phyloP scores from a whole-genome alignment of 179 eudicot genomes.

The Silene coronaria region DNA sequence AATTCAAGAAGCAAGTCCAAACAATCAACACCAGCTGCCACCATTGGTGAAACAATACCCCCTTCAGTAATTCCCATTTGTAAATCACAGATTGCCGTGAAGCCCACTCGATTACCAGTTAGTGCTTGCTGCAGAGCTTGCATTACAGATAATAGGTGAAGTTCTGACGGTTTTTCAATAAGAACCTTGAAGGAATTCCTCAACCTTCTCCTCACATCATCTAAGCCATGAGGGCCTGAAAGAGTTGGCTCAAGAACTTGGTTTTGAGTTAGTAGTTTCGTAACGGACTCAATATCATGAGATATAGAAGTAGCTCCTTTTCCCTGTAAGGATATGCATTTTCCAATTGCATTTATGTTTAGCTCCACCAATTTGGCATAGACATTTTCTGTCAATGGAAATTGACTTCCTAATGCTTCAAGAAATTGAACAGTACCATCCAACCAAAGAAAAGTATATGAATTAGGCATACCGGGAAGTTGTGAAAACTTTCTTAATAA shows the following conservation, averaged over 20 bases:
- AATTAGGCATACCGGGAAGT: conserved; percentile 33
- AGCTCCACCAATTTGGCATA: conserved; percentile 57
- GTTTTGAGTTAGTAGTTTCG: conserved; percentile 36
- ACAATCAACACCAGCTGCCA: conserved; percentile 86
- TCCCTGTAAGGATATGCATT: conserved; percentile 77
- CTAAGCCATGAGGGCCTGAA: conserved; percentile 33
- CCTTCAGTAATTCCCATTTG: conserved; percentile 43
- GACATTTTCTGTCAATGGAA: conserved; percentile 34
- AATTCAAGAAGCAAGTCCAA: conserved; percentile 75
- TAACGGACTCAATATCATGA: conserved; percentile 59
- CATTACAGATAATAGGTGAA: conserved; percentile 49
- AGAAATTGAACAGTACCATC: conserved; percentile 66
- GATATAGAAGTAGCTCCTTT: conserved; percentile 67
- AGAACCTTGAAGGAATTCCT: conserved; percentile 61
- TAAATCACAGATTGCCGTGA: conserved; percentile 46
- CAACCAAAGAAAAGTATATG: conserved; percentile 50
- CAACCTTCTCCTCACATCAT: conserved; percentile 56
- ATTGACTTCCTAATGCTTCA: conserved; percentile 63
- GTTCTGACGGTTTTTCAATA: conserved; percentile 55
- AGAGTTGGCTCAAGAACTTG: conserved; percentile 27
- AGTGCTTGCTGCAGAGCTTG: conserved; percentile 65
- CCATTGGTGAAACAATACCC: conserved; percentile 64
- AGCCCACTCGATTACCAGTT: conserved; percentile 55
- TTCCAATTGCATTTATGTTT: conserved; percentile 70
- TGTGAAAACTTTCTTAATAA: conserved; percentile 48